Evolutionary conservation across 2,329 filamentous ascomycete genomes (phyloP), one percentile per base, ranked within the genome.

Genomic region (Trichoderma sp.): DNA sequence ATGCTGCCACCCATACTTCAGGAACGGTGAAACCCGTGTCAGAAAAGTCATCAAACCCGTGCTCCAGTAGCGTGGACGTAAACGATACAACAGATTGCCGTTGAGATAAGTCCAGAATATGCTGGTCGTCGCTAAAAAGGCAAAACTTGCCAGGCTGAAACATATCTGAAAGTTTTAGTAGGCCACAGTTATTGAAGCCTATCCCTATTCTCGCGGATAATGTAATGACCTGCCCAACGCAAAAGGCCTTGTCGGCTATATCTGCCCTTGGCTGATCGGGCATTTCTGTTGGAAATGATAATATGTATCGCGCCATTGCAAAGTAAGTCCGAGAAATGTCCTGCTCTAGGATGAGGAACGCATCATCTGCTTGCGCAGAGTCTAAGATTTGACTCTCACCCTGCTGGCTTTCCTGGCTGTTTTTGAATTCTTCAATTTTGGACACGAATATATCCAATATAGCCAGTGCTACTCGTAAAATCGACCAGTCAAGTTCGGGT

Each of bases 11-110:
- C 83, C 87, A 89, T n/a, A 88, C 76, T 51, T 85, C 83, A 5
- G 84, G 76, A 11, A 85, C 74, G 10, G 80, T 82, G n/a, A 81
- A 78, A 1, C 79, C 81, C 3, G 84, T 73, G 49, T 84, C 79
- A 69, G 78, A 78, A 69, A 86, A 84, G 63, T 85, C 82, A 43
- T 83, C 78, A 24, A 85, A 74, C 8, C 79, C 79, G 59, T 82
- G 77, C 66, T 83, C 82, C 24, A 88, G 75, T 10, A 90, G 76
- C 0, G 79, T 81, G 2, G 82, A 78, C 28, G 88, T 74, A 72
- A 89, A 89, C 8, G 89, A 78, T 0, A 83, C 77, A 18, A 86
- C 72, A 65, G 82, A 83, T 68, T 74, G 80, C n/a, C 85, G 80
- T 60, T 83, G 81, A 4, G 78, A 71, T 2, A 82, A 76, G 18